Conservation (phyloP, 2,329 filamentous ascomycete genomes). For the Podosphaera aphanis region DNA sequence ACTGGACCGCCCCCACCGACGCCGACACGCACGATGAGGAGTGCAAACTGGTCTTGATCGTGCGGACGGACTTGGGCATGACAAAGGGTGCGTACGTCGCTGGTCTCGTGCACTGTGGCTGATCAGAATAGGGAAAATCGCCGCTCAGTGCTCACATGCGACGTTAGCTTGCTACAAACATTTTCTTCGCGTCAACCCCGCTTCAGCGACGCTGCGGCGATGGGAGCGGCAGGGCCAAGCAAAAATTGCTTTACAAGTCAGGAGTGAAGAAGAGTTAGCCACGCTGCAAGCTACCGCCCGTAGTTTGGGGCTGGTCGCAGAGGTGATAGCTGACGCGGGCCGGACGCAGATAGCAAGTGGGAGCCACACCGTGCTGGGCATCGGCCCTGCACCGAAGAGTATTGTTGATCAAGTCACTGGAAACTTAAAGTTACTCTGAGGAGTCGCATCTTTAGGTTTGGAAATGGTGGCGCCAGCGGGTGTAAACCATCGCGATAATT, state of each 20-base stretch:
- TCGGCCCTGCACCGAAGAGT: conserved; percentile 62
- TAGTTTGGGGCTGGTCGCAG: conserved; percentile 63
- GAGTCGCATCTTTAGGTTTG: not conserved
- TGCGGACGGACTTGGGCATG: conserved; percentile 89
- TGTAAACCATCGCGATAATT: too few relatives aligned
- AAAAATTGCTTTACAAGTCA: conserved; percentile 80
- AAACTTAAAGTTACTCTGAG: conserved; percentile 55
- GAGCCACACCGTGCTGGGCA: conserved; percentile 75
- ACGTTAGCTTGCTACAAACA: conserved; percentile 93
- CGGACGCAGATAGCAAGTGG: conserved; percentile 89
- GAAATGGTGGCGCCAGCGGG: too few relatives aligned
- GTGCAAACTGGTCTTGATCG: conserved; percentile 82
- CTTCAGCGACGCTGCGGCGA: conserved; percentile 43
- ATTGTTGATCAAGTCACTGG: conserved; percentile 72
- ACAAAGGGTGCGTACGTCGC: conserved; percentile 50
- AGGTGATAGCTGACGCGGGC: conserved; percentile 85
- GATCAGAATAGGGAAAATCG: conserved; percentile 57
- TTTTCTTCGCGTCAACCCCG: conserved; percentile 31
- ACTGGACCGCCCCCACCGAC: conserved; percentile 38
- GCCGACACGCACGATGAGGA: conserved; percentile 47
- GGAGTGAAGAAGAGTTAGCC: conserved; percentile 64
- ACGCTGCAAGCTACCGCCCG: conserved; percentile 53
- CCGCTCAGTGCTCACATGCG: conserved; percentile 85
- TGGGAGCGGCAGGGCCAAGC: conserved; percentile 79
- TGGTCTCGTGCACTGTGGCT: too few relatives aligned